Base-by-base conservation (phyloP, 2,329 filamentous ascomycete species). In the Hortaea werneckii region DNA sequence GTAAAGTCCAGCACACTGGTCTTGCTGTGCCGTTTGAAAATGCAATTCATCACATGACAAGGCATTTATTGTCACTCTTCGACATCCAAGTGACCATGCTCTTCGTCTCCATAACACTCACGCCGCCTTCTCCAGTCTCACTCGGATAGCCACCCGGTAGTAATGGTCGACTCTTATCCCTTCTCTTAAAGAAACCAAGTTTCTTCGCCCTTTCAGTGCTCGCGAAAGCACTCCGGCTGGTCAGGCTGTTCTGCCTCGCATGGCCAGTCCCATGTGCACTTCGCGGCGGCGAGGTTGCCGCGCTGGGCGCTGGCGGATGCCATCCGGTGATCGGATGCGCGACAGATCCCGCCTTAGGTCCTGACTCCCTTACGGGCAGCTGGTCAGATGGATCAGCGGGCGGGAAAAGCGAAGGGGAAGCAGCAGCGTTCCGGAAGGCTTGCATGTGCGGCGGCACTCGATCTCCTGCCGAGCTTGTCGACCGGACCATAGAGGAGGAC, bases 281-380 rank as follows among this genome's bases (percentile, higher is more conserved):
- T 13, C 43, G 40, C 20, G 37, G 42, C 32, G 41, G 44, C 6
- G 40, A 38, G 12, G 52, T 50, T 11, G 44, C 46, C 3, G 49
- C 47, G 12, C 53, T 47, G 9, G 58, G 42, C 1, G 60, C 59
- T 3, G 61, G 61, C 5, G 62, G 62, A 50, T 59, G 58, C 62
- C 62, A 65, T 2, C 53, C 59, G 5, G 57, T 63, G 42, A 65
- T 51, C 1, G 61, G 60, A 43, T 65, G 61, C 2, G 55, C 54
- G 1, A 56, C 56, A 1, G 53, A 55, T 7, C 60, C 57, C 8
- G 55, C 51, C 20, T 50, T 51, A 20, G 47, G 47, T 10, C 9
- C 35, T 20, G 41, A 45, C 29, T 46, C 49, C 11, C 52, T 56
- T 8, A 56, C 45, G 1, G 59, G 60, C 3, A 63, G 55, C 38